These are phyloP conservation scores for Dioscorea zingiberensis DNA, from an alignment of 106 monocot species.

Conservation along the genomic window DNA sequence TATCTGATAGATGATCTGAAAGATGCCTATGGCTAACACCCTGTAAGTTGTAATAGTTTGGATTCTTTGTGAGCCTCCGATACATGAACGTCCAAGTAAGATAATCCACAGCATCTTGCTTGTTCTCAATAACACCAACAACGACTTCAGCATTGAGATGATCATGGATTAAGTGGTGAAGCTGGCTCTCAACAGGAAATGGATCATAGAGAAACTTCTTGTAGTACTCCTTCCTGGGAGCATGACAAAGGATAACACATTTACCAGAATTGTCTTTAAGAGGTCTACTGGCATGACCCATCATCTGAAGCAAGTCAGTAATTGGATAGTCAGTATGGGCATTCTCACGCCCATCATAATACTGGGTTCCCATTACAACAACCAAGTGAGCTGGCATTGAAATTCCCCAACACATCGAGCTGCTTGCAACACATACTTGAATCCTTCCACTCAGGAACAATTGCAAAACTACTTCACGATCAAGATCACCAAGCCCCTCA, in stretches of 20 bases:
- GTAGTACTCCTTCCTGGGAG: slow-evolving; percentile 93
- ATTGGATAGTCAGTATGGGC: slow-evolving; percentile 92
- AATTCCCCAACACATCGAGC: slow-evolving; percentile 92
- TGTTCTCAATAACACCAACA: slow-evolving; percentile 71
- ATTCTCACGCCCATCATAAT: slow-evolving; percentile 93
- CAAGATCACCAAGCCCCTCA: slow-evolving; percentile 73
- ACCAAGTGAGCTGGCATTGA: slow-evolving; percentile 81
- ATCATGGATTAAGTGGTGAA: slow-evolving; percentile 89
- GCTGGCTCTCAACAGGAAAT: slow-evolving; percentile 96
- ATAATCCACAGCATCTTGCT: slow-evolving; percentile 99
- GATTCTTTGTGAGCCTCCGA: slow-evolving; percentile 85
- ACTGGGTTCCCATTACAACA: slow-evolving; percentile 97
- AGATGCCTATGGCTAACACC: slow-evolving; percentile 96
- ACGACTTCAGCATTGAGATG: slow-evolving; percentile 95
- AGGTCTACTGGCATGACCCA: slow-evolving; percentile 98
- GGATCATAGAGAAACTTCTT: slow-evolving; percentile 98
- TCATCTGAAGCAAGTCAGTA: slow-evolving; percentile 97
- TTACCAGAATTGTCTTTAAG: slow-evolving; percentile 85
- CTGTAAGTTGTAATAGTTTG: slow-evolving; percentile 93
- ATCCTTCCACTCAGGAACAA: slow-evolving; percentile 80
- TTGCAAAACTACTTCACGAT: slow-evolving; percentile 73
- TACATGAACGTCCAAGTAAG: slow-evolving; percentile 99
- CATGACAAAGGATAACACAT: slow-evolving; percentile 95
- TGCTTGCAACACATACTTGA: slow-evolving; percentile 85
- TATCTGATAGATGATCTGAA: slow-evolving; percentile 91